These are phyloP conservation scores for Aspergillus aculeatinus DNA, from an alignment of 2,329 filamentous ascomycete genomes.

Conservation along the genomic window DNA sequence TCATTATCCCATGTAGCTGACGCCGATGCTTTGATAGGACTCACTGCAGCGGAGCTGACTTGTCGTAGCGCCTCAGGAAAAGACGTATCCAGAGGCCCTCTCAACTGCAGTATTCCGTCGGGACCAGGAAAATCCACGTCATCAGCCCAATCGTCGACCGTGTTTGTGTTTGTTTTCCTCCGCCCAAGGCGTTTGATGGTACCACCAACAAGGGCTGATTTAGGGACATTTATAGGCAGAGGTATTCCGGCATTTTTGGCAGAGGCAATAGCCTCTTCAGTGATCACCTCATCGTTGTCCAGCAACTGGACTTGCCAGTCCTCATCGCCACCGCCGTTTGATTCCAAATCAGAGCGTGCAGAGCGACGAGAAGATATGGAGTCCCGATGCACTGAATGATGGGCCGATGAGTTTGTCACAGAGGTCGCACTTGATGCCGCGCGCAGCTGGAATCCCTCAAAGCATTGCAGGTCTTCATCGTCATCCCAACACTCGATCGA, in stretches of 20 bases:
- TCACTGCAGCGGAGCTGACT: conserved; percentile 53
- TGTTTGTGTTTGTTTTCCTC: conserved; percentile 68
- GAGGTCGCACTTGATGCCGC: conserved; percentile 48
- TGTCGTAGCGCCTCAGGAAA: conserved; percentile 70
- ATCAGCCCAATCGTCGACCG: conserved; percentile 79
- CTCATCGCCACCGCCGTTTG: conserved; percentile 70
- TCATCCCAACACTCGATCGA: conserved; percentile 52
- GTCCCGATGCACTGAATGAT: conserved; percentile 58
- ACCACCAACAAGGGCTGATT: conserved; percentile 85
- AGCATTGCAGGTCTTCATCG: conserved; percentile 49
- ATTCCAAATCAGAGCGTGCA: conserved; percentile 78
- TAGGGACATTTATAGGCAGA: conserved; percentile 79
- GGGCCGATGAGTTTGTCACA: conserved; percentile 44
- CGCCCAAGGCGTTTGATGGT: conserved; percentile 87
- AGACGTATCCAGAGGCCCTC: conserved; percentile 57
- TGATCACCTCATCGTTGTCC: conserved; percentile 80
- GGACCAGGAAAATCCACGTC: conserved; percentile 68
- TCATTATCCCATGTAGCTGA: conserved; percentile 32
- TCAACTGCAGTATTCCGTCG: conserved; percentile 61
- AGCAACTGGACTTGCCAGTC: conserved; percentile 85
- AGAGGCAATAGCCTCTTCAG: conserved; percentile 79
- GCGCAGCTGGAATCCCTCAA: conserved; percentile 48
- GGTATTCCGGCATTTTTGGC: conserved; percentile 89
- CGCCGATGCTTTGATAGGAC: conserved; percentile 38
- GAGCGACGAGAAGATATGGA: conserved; percentile 80